phyloP scores from a whole-genome alignment of 2,329 filamentous ascomycete genomes.

The Arthroderma sp. region DNA sequence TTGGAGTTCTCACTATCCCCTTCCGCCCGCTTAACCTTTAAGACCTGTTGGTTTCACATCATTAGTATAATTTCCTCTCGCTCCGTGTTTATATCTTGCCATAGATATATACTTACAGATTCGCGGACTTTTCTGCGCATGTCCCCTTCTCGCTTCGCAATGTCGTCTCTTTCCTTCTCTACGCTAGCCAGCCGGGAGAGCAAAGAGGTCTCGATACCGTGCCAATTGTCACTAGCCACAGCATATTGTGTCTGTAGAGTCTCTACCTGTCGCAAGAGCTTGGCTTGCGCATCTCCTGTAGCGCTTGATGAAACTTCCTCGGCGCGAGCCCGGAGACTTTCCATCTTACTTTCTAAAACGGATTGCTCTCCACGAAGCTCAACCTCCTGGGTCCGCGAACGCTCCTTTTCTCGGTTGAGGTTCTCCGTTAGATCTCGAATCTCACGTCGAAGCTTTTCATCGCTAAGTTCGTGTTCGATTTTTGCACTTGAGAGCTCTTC shows the following conservation, averaged over 20 bases:
- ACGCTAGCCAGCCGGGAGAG: constrained; percentile 62
- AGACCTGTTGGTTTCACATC: constrained; percentile 40
- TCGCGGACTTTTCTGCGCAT: constrained; percentile 83
- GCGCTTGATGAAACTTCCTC: constrained; percentile 81
- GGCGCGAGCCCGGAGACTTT: constrained; percentile 69
- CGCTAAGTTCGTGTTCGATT: constrained; percentile 63
- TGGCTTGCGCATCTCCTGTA: constrained; percentile 72
- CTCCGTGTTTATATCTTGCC: neutral
- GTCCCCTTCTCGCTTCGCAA: constrained; percentile 69
- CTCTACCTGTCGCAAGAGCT: constrained; percentile 85
- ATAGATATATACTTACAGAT: constrained; percentile 44
- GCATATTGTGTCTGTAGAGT: constrained; percentile 92
- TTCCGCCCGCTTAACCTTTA: constrained; percentile 56
- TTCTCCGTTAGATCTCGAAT: constrained; percentile 62
- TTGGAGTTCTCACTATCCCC: constrained; percentile 65
- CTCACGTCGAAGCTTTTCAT: constrained; percentile 54
- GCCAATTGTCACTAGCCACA: constrained; percentile 93
- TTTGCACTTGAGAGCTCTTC: constrained; percentile 53
- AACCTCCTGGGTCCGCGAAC: constrained; percentile 53
- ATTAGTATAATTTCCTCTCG: neutral
- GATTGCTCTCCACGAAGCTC: constrained; percentile 70
- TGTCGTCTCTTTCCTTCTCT: constrained; percentile 86
- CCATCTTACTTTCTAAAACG: constrained; percentile 75
- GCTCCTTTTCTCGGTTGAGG: constrained; percentile 59
- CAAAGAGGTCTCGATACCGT: constrained; percentile 81